Evolutionary conservation across 148 eudicot genomes (phyloP), one percentile per base, ranked within the genome.

Genomic region (Camellia granthamiana): DNA sequence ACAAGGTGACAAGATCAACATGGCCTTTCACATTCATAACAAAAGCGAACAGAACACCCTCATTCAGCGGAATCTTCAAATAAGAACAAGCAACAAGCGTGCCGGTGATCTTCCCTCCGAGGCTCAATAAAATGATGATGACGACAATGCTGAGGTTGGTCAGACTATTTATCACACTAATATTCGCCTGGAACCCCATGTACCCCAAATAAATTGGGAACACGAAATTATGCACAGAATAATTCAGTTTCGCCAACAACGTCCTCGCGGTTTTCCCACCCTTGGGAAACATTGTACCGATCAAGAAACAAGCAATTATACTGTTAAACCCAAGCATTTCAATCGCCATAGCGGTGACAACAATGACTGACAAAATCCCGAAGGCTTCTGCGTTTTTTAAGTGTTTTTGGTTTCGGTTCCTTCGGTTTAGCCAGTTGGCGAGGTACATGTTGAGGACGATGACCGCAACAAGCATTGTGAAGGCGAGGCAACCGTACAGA

Each of bases 131-230:
- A 9, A 89, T 64, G 30, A 96, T 54, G 44, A 96, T 61, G 1
- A 77, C 77, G 15, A 89, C 21, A 41, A 91, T 54, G 9, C 75
- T 85, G 42, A 92, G 19, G 23, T 70, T 86, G 56, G 77, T 54
- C n/a, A 65, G 46, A 47, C 65, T 81, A 46, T 79, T 69, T 9
- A 88, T 19, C 58, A 65, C 51, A 76, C 60, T 77, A 1, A 92
- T 60, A 81, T 96, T 89, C 3, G 92, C 95, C 80, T 85, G 93
- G 80, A 96, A 93, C 12, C 99, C 99, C 3, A 89, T 79, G 85
- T 92, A 93, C 43, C 99, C 98, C 77, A 96, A 89, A 79, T 93
- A 96, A 69, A 96, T 81, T 0, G 99, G 99, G 77, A 91, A 87
- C 23, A 96, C 84, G 59, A 96, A 96, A 62, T 90, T 93, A 65